Conservation (phyloP, 345 rosid genomes). For the Schrenkiella parvula region DNA sequence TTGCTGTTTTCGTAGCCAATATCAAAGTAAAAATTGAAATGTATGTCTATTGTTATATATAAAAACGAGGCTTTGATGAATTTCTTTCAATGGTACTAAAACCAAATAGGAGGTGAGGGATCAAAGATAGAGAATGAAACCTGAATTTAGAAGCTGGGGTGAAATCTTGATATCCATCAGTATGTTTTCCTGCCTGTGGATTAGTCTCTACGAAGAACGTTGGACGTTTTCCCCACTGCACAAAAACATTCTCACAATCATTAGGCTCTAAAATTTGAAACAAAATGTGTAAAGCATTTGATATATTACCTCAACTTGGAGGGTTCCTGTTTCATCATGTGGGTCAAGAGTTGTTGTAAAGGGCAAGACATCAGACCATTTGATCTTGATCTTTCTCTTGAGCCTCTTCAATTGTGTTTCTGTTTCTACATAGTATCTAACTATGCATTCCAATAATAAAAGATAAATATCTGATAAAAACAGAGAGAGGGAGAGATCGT, state of each 20-base stretch:
- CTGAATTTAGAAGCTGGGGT: constrained; percentile 30
- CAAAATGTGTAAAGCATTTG: neutral
- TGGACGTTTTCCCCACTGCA: constrained; percentile 43
- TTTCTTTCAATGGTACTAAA: neutral
- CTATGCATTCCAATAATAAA: neutral
- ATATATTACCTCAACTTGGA: constrained; percentile 38
- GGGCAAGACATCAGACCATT: constrained; percentile 35
- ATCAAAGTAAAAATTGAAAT: constrained; percentile 38
- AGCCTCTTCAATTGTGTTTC: neutral
- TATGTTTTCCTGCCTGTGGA: constrained; percentile 44
- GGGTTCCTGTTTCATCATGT: constrained; percentile 20
- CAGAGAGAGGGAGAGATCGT: too few relatives aligned
- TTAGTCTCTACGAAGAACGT: constrained; percentile 35
- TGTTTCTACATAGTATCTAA: neutral
- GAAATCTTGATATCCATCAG: constrained; percentile 38
- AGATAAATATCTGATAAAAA: neutral
- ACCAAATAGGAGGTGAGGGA: neutral
- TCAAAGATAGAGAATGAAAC: neutral
- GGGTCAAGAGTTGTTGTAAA: neutral
- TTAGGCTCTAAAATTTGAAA: neutral
- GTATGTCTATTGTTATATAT: constrained; percentile 46
- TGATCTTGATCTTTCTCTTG: constrained; percentile 46
- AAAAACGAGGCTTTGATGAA: neutral
- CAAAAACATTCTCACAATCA: neutral
- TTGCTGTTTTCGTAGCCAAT: neutral